Percentiles rank a stretch among this genome's conserved stretches.
Evolutionary conservation across 129 eudicot species (phyloP).

Genomic region (Helichrysum umbraculigerum): DNA sequence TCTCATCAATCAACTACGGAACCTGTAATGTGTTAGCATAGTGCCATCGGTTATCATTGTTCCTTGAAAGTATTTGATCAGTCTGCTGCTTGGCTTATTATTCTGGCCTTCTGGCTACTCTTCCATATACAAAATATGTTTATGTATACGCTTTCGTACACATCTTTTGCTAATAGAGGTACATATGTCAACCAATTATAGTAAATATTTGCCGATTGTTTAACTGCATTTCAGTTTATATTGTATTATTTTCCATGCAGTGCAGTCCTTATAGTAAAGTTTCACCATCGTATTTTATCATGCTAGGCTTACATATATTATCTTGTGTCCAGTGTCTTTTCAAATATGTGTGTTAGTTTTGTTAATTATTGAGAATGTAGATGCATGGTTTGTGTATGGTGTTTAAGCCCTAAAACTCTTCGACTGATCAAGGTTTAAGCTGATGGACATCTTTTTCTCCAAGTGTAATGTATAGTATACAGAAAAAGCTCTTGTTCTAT

Average conservation of each 20-base stretch:
- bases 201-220: too few relatives aligned
- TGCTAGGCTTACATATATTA: background rate
- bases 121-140: background rate
- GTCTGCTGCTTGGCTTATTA: background rate
- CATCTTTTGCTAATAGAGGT: background rate
- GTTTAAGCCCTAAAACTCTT: too few relatives aligned
- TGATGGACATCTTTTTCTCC: background rate
- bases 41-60: background rate
- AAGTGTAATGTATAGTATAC: background rate
- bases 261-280: background rate
- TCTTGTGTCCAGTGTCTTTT: conserved; percentile 1
- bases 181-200: background rate
- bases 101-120: conserved; percentile 15
- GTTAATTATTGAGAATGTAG: too few relatives aligned
- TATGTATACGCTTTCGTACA: conserved; percentile 1
- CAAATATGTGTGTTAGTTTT: too few relatives aligned
- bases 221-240: too few relatives aligned
- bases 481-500: background rate
- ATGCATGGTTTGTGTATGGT: too few relatives aligned
- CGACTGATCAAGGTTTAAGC: background rate
- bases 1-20: background rate
- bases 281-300: background rate
- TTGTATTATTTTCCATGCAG: background rate
- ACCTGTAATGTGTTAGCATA: background rate
- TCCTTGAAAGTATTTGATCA: background rate